phyloP scores from a whole-genome alignment of 2,329 filamentous ascomycete genomes.

The Phialophora macrospora region DNA sequence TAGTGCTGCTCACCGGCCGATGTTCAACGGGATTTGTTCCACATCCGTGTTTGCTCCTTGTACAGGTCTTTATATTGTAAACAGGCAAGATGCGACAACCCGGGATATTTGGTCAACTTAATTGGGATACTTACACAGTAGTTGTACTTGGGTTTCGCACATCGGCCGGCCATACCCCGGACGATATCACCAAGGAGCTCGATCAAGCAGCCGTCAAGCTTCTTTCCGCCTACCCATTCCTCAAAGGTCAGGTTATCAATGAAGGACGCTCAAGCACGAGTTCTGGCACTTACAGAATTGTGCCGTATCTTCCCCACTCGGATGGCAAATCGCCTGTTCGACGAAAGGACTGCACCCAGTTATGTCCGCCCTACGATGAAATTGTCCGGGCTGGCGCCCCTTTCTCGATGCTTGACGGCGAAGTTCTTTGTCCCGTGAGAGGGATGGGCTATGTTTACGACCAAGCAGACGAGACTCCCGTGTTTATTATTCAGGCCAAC shows the following conservation, averaged over 20 bases:
- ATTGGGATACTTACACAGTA: slow-evolving; percentile 20
- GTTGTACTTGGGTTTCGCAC: slow-evolving; percentile 17
- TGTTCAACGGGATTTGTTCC: not conserved
- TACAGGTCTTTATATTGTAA: not conserved
- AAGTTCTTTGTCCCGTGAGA: slow-evolving; percentile 40
- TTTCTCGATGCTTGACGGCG: slow-evolving; percentile 43
- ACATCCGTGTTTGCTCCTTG: not conserved
- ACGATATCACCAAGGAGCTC: slow-evolving; percentile 12
- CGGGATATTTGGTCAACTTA: slow-evolving; percentile 20
- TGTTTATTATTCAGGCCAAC: slow-evolving; percentile 41
- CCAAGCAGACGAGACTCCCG: slow-evolving; percentile 30
- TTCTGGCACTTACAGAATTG: slow-evolving; percentile 28
- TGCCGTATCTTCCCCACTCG: slow-evolving; percentile 31
- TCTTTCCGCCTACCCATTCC: slow-evolving; percentile 18
- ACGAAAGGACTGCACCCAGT: slow-evolving; percentile 34
- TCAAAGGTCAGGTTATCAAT: slow-evolving; percentile 19
- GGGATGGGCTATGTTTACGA: slow-evolving; percentile 38
- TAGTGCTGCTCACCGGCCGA: not conserved
- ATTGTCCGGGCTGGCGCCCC: slow-evolving; percentile 40
- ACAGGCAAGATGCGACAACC: slow-evolving; percentile 20
- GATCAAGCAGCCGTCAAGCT: slow-evolving; percentile 20
- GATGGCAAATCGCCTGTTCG: slow-evolving; percentile 33
- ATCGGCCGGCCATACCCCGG: not conserved
- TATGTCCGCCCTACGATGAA: slow-evolving; percentile 34
- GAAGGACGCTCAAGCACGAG: slow-evolving; percentile 23